Base-by-base conservation (phyloP, 1,284 basidiomycete species). In the Xerocomus nothofagi region DNA sequence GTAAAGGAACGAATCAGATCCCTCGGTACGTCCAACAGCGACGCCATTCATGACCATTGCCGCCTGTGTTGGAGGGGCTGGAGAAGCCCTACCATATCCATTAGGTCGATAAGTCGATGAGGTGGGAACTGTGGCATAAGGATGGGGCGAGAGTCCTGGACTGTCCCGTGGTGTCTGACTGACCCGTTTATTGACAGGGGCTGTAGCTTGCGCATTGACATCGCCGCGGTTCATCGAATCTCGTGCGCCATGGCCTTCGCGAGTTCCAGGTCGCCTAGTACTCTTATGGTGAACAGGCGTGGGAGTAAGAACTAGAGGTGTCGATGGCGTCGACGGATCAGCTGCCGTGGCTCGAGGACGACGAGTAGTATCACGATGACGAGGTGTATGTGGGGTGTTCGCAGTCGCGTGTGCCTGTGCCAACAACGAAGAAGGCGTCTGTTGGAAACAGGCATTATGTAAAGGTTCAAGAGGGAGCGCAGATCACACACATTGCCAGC, bases 101-200 rank as follows among this genome's bases (percentile, higher is more conserved):
- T 68, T 70, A 26, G 69, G 67, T 24, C 81, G 78, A 63, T 82
- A 84, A 7, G 76, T 78, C 39, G 72, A 76, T 2, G 78, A 67
- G 51, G 73, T 78, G 6, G 84, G 79, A 10, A 81, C 77, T 32
- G 77, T 72, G 6, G 85, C 86, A 49, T 88, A 88, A 23, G 86
- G 86, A 62, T 88, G 86, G 29, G 79, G 70, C n/a, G 74, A 68
- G 36, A 84, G 71, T 3, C 70, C 74, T 23, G 65, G 70, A 29
- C 68, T 67, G 24, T 79, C 81, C 34, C 80, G 69, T 39, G 74
- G 76, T 43, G 78, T 78, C 60, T 86, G 83, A 58, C 86, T 89
- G 3, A 75, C 75, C 36, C 85, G 80, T 44, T 84, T 75, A 61
- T 80, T 81, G 12, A 75, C 73, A 10, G 87, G 80, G 10, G 79